Percentiles rank a stretch among this genome's conserved stretches.
Conservation (phyloP, 805 yeast genomes). For the Grigorovia yakushimaensis region DNA sequence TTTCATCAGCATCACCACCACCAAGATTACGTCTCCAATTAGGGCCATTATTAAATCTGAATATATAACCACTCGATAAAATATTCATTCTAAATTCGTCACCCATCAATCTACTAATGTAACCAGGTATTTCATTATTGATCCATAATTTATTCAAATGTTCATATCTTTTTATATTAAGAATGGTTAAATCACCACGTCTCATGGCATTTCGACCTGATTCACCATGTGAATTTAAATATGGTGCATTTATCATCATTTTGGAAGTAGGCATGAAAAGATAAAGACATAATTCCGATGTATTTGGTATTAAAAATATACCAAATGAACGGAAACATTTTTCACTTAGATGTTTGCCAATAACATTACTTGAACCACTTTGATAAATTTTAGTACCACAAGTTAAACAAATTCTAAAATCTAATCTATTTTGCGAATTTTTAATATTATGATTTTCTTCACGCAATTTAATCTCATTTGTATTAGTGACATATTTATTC, state of each 20-base stretch:
- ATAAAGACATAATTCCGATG: slow-evolving; percentile 26
- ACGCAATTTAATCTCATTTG: slow-evolving; percentile 19
- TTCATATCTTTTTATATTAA: slow-evolving; percentile 44
- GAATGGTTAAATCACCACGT: slow-evolving; percentile 45
- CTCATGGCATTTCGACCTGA: slow-evolving; percentile 46
- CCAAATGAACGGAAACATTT: slow-evolving; percentile 29
- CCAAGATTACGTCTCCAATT: slow-evolving; percentile 13
- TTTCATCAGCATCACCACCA: slow-evolving; percentile 8
- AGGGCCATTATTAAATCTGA: slow-evolving; percentile 21
- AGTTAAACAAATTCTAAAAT: slow-evolving; percentile 36
- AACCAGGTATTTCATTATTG: slow-evolving; percentile 46
- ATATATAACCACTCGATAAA: slow-evolving; percentile 19
- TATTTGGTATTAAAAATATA: slow-evolving; percentile 30
- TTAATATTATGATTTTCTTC: slow-evolving; percentile 25
- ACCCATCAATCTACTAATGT: slow-evolving; percentile 32
- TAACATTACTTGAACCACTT: slow-evolving; percentile 25
- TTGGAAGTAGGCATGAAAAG: slow-evolving; percentile 27
- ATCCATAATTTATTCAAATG: slow-evolving; percentile 53
- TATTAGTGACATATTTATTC: slow-evolving; percentile 31
- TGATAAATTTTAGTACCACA: slow-evolving; percentile 36
- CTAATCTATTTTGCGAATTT: slow-evolving; percentile 29
- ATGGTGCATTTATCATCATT: slow-evolving; percentile 49
- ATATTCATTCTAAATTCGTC: slow-evolving; percentile 27
- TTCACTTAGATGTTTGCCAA: slow-evolving; percentile 21
- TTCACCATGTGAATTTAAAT: slow-evolving; percentile 68